Conservation (phyloP, 2,329 filamentous ascomycete species). For the Aspergillus sergii region DNA sequence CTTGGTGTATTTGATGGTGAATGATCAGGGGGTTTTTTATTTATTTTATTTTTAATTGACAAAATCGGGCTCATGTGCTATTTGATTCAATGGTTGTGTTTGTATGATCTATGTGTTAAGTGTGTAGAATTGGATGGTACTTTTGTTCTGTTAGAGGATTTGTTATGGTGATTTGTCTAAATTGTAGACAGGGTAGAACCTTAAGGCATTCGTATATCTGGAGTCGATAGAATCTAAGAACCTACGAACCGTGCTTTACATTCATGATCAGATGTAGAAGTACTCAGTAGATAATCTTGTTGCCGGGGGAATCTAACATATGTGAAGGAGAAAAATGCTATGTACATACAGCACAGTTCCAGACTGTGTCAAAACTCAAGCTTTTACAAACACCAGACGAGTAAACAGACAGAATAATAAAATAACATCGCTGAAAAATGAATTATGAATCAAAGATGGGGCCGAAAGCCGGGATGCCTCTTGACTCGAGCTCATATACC, state of each 20-base stretch:
- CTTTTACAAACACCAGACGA: background rate
- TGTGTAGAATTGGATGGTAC: background rate
- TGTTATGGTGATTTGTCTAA: background rate
- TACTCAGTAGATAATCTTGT: background rate
- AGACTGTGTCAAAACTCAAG: background rate
- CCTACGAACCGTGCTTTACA: background rate
- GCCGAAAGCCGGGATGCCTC: conserved; percentile 69
- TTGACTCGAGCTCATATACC: conserved; percentile 68
- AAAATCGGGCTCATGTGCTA: background rate
- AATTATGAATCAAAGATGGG: conserved; percentile 71
- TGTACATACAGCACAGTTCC: background rate
- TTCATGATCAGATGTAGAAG: background rate
- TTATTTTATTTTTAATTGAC: too few relatives aligned
- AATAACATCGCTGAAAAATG: conserved; percentile 12
- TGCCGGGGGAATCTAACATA: background rate
- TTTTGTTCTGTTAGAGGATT: background rate
- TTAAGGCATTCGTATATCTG: too few relatives aligned
- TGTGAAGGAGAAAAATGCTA: background rate
- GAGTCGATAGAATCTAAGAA: too few relatives aligned
- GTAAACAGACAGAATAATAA: conserved; percentile 5
- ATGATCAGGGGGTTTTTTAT: too few relatives aligned
- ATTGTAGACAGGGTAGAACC: background rate
- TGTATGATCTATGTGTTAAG: background rate
- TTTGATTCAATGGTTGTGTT: background rate
- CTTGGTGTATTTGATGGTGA: too few relatives aligned